Base-by-base conservation (phyloP, 345 rosid genomes). In the Iberis pinnata region DNA sequence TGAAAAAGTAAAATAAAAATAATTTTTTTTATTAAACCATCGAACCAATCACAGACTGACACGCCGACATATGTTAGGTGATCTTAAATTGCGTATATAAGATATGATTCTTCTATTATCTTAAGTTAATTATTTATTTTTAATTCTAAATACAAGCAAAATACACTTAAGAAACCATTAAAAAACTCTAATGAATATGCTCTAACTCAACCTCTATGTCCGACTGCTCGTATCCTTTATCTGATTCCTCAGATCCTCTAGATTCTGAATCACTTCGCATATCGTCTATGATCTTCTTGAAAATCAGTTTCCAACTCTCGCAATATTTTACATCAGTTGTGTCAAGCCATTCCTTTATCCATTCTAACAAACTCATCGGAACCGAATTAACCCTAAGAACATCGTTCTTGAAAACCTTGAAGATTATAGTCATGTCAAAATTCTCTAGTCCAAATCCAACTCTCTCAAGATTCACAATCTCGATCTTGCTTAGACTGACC, bases 331-430 rank as follows among this genome's bases (percentile, higher is more conserved):
- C 69, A 36, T 83, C 96, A 1, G 93, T 85, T 1, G 95, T 81
- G 78, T 92, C 81, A 6, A 88, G 89, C 98, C 98, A 92, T 53
- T 83, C 89, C 64, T 85, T 92, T 67, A 92, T 92, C 58, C 88
- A 77, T 42, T 92, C 96, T 0, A 88, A 80, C 0, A 86, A 74
- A 2, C 89, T 73, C 1, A 95, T 80, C 14, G 88, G 88, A 44
- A 92, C 72, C 5, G 95, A 85, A 59, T 85, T 93, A 31, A 92
- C 81, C 60, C 95, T 72, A 5, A 88, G 77, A 9, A 92, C 95
- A 47, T 92, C 98, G 55, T 70, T 65, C 67, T 88, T 88, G 80
- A 92, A 92, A 67, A 88, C 96, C 81, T 88, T 88, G 67, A 92
- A 88, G 43, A 88, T 80, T 18, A 88, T 65, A 27, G 95, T 78